Evolutionary conservation across 345 rosid genomes (phyloP).

Genomic region (Raphanus sativus): DNA sequence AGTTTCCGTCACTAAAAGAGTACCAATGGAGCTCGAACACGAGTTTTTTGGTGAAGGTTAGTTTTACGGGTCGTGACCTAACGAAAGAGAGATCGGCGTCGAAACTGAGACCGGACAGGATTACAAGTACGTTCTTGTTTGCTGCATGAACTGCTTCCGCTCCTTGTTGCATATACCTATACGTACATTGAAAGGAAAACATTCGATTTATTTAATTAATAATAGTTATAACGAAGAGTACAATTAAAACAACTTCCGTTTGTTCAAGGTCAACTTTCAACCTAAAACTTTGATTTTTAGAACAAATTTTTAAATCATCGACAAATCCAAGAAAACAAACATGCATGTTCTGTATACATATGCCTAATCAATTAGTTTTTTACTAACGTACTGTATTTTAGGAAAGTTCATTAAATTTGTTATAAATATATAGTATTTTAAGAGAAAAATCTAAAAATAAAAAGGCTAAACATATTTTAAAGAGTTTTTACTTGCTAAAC

Average conservation of each 20-base stretch:
- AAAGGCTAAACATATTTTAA: not conserved
- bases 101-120: constrained; percentile 78
- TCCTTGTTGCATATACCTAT: constrained; percentile 75
- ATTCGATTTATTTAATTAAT: not conserved
- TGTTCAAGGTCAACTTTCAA: not conserved
- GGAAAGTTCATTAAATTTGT: too few relatives aligned
- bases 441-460: not conserved
- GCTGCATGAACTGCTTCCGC: constrained; percentile 89
- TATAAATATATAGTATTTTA: too few relatives aligned
- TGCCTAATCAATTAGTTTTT: not conserved
- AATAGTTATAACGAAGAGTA: not conserved
- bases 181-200: not conserved
- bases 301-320: not conserved
- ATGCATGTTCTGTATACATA: not conserved
- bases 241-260: not conserved
- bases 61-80: constrained; percentile 40
- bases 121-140: constrained; percentile 84
- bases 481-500: not conserved
- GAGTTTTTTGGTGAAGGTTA: constrained; percentile 61
- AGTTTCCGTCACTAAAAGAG: constrained; percentile 64
- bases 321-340: not conserved
- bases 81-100: constrained; percentile 75
- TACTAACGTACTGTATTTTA: too few relatives aligned
- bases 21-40: constrained; percentile 93
- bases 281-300: not conserved